Conservation (phyloP, 306 rosid genomes). For the Geum urbanum region DNA sequence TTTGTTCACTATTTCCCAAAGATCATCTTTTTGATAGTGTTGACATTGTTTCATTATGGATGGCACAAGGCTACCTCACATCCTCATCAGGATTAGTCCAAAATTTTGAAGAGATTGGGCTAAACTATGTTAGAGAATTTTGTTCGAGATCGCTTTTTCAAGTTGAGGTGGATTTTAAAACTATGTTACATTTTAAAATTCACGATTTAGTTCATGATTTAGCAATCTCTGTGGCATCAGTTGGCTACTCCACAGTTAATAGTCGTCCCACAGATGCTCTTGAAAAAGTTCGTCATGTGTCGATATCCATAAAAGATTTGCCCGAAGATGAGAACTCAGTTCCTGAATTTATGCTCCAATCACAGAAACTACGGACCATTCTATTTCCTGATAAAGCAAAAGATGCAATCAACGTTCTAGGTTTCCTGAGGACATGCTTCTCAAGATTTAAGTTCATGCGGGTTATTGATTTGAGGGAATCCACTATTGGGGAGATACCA, state of each 20-base stretch:
- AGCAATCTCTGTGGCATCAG: neutral
- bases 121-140: neutral
- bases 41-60: no score
- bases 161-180: neutral
- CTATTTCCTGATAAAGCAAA: neutral
- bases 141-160: constrained; percentile 13
- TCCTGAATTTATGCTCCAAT: neutral
- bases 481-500: neutral
- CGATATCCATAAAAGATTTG: neutral
- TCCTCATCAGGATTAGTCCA: neutral
- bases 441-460: neutral
- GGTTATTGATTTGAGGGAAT: neutral
- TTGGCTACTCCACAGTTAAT: neutral
- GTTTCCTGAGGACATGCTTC: neutral
- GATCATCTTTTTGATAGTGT: neutral
- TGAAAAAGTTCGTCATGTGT: neutral
- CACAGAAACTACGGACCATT: neutral
- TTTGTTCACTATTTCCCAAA: constrained; percentile 12
- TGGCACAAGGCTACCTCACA: neutral
- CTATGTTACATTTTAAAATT: neutral
- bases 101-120: neutral
- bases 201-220: constrained; percentile 15
- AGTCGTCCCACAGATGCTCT: neutral
- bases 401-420: neutral
- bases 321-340: neutral